Conservation (phyloP, 2,329 filamentous ascomycete genomes). For the Penicillium sp. region DNA sequence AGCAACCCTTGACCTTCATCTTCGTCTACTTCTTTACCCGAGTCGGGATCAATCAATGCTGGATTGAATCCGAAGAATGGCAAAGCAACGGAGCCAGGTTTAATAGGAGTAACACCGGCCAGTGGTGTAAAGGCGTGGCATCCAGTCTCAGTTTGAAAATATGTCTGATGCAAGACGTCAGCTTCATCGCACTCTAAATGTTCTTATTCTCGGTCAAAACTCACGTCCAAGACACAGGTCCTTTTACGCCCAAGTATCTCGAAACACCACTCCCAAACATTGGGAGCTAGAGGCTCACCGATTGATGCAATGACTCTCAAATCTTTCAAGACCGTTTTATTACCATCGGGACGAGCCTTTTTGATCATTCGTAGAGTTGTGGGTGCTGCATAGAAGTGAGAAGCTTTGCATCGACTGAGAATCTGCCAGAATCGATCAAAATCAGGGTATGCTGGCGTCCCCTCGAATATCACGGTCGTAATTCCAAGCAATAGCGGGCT, state of each 20-base stretch:
- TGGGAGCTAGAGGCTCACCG: neutral
- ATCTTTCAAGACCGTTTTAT: neutral
- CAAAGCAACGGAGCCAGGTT: neutral
- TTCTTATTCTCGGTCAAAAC: neutral
- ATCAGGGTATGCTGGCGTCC: neutral
- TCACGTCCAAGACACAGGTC: neutral
- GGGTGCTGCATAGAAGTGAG: neutral
- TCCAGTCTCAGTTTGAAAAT: neutral
- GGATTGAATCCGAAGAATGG: neutral
- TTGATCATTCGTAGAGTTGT: neutral
- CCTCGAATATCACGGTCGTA: neutral
- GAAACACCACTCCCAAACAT: neutral
- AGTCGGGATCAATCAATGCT: neutral
- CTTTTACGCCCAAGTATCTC: neutral
- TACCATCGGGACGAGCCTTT: neutral
- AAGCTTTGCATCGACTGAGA: neutral
- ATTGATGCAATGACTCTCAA: neutral
- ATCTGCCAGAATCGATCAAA: neutral
- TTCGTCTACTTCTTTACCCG: neutral
- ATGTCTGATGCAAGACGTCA: neutral
- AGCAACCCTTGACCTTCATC: neutral
- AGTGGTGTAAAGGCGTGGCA: neutral
- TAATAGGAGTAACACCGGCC: neutral
- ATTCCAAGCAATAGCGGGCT: constrained; percentile 61
- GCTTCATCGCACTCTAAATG: too few species aligned